These are phyloP conservation scores for Monosporascus ibericus DNA, from an alignment of 2,329 filamentous ascomycete genomes.

Conservation along the genomic window DNA sequence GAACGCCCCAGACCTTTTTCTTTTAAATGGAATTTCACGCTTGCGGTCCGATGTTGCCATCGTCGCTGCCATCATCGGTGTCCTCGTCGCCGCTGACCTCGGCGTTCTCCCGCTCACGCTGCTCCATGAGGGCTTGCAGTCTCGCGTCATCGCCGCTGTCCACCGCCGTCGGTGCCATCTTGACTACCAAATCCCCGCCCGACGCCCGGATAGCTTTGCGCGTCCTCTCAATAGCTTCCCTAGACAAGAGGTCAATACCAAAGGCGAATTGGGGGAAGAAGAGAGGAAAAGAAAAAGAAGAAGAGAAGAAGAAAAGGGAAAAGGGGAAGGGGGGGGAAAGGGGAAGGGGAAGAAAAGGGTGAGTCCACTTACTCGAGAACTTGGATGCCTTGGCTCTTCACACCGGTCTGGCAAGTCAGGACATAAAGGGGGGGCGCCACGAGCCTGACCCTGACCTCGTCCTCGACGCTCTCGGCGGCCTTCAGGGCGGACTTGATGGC, in stretches of 20 bases:
- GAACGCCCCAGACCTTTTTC: no score
- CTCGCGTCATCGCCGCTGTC: constrained; percentile 98
- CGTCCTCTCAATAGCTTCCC: constrained; percentile 80
- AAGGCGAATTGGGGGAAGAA: neutral
- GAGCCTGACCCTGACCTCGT: constrained; percentile 96
- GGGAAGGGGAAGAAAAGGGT: neutral
- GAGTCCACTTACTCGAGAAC: constrained; percentile 53
- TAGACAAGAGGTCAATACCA: neutral
- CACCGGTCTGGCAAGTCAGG: constrained; percentile 87
- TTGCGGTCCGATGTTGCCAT: constrained; percentile 29
- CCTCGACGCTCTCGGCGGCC: constrained; percentile 87
- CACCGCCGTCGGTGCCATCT: constrained; percentile 99
- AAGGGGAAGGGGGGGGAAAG: neutral
- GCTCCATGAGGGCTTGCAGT: constrained; percentile 97
- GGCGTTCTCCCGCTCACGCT: constrained; percentile 94
- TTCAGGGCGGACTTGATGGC: constrained; percentile 91
- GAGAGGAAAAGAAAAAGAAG: no score
- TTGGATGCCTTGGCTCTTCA: constrained; percentile 81
- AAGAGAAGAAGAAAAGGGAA: no score
- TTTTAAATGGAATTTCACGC: neutral
- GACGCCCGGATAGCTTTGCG: constrained; percentile 70
- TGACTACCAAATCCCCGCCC: constrained; percentile 77
- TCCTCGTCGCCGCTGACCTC: constrained; percentile 98
- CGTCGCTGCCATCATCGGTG: constrained; percentile 90
- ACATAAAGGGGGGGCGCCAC: constrained; percentile 98